A percentile compares a stretch with the other conserved stretches of the same genome.
Evolutionary conservation across 1,284 basidiomycete species (phyloP).

Genomic region (Porogramme epimiltina): DNA sequence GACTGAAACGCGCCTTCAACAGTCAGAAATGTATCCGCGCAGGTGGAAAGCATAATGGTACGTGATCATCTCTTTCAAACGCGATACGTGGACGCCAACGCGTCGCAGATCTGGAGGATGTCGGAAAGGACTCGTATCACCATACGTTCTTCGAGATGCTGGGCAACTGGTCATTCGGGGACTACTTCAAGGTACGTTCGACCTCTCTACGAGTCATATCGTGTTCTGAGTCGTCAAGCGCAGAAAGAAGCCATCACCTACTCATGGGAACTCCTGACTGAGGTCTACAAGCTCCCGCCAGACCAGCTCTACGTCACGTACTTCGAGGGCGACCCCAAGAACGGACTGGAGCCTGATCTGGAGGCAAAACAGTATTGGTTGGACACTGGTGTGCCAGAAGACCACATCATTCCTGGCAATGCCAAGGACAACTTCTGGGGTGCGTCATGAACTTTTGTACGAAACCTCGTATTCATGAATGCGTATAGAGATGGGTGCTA

Average conservation of each 20-base stretch:
- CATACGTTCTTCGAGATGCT: constrained; percentile 99
- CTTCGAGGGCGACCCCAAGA: constrained; percentile 91
- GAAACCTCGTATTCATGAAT: not conserved
- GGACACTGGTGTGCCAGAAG: constrained; percentile 83
- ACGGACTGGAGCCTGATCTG: constrained; percentile 86
- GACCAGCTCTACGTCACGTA: constrained; percentile 97
- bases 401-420: constrained; percentile 92
- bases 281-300: constrained; percentile 85
- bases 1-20: constrained; percentile 92
- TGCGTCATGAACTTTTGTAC: constrained; percentile 39
- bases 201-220: no score
- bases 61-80: constrained; percentile 10
- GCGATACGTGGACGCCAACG: constrained; percentile 8
- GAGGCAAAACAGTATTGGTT: constrained; percentile 91
- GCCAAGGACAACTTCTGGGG: constrained; percentile 99
- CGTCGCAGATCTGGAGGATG: constrained; percentile 88
- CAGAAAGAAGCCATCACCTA: constrained; percentile 91
- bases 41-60: constrained; percentile 97
- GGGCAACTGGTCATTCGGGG: constrained; percentile 99
- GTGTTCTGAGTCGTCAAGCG: not conserved
- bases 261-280: constrained; percentile 94
- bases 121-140: constrained; percentile 96
- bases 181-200: constrained; percentile 90
- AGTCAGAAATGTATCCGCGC: constrained; percentile 98
- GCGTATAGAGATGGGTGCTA: constrained; percentile 91